Evolutionary conservation across 2,329 filamentous ascomycete genomes (phyloP).

Genomic region (Colletotrichum navitas): DNA sequence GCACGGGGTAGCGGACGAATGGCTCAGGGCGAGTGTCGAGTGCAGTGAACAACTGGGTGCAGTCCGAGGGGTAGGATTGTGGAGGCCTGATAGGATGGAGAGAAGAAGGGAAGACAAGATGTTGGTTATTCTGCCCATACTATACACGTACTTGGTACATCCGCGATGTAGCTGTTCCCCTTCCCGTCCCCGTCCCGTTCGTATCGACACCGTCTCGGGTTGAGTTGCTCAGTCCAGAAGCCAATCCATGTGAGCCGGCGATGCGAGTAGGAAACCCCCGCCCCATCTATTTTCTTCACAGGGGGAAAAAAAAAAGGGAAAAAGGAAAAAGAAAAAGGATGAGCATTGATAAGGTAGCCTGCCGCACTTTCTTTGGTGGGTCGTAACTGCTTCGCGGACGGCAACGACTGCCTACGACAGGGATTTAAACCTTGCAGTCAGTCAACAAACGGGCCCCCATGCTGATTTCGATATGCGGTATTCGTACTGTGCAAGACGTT

Average conservation of each 20-base stretch:
- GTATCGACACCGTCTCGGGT: not conserved
- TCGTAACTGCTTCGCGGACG: constrained; percentile 6
- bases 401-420: not conserved
- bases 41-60: not conserved
- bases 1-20: not conserved
- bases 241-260: not conserved
- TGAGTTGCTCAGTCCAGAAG: not conserved
- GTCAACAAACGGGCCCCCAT: not conserved
- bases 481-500: not conserved
- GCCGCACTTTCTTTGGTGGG: constrained; percentile 33
- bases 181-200: not conserved
- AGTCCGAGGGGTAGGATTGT: not conserved
- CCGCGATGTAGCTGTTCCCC: not conserved
- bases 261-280: not conserved
- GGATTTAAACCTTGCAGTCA: not conserved
- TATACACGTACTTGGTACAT: no score
- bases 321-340: not conserved
- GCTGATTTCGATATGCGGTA: not conserved
- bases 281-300: no score
- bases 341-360: constrained; percentile 3
- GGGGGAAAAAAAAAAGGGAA: not conserved
- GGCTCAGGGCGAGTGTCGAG: not conserved
- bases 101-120: not conserved
- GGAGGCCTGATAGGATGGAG: no score
- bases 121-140: not conserved